A percentile compares a stretch with the other conserved stretches of the same genome.
These are phyloP conservation scores for Orobanche coerulescens DNA, from an alignment of 257 asterid species.

Conservation along the genomic window DNA sequence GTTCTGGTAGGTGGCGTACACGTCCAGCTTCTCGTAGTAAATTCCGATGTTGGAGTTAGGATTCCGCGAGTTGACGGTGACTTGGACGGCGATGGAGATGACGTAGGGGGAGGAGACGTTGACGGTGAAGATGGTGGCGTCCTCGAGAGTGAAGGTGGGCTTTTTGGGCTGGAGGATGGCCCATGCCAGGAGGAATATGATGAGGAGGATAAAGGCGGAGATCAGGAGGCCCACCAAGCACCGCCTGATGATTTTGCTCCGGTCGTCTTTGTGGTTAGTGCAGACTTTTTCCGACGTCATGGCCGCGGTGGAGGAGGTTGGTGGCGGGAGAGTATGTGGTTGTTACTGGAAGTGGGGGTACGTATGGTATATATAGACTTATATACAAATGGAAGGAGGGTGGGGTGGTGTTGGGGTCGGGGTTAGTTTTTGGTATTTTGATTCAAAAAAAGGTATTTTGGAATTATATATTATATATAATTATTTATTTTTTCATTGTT, in stretches of 20 bases:
- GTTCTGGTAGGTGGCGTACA: slow-evolving; percentile 41
- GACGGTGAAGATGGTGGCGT: slow-evolving; percentile 63
- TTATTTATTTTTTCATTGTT: no score
- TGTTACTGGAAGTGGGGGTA: slow-evolving; percentile 6
- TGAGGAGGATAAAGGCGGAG: slow-evolving; percentile 31
- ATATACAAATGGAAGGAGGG: background rate
- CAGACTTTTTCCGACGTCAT: slow-evolving; percentile 43
- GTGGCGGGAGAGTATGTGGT: slow-evolving; percentile 19
- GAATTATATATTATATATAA: no score
- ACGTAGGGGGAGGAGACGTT: slow-evolving; percentile 54
- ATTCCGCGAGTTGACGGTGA: slow-evolving; percentile 55
- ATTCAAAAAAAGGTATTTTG: no score
- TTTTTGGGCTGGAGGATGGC: slow-evolving; percentile 53
- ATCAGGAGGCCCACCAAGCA: slow-evolving; percentile 26
- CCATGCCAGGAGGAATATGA: slow-evolving; percentile 47
- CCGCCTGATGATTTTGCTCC: slow-evolving; percentile 13
- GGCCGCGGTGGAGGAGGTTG: background rate
- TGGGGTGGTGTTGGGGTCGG: background rate
- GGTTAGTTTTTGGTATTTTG: background rate
- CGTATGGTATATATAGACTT: slow-evolving; percentile 4
- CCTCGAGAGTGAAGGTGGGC: slow-evolving; percentile 63
- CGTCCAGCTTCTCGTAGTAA: slow-evolving; percentile 38
- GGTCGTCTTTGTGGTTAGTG: slow-evolving; percentile 39
- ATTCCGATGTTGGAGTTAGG: slow-evolving; percentile 48
- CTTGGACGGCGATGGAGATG: slow-evolving; percentile 50